Evolutionary conservation across 306 rosid genomes (phyloP).

Genomic region (Medicago ruthenica): DNA sequence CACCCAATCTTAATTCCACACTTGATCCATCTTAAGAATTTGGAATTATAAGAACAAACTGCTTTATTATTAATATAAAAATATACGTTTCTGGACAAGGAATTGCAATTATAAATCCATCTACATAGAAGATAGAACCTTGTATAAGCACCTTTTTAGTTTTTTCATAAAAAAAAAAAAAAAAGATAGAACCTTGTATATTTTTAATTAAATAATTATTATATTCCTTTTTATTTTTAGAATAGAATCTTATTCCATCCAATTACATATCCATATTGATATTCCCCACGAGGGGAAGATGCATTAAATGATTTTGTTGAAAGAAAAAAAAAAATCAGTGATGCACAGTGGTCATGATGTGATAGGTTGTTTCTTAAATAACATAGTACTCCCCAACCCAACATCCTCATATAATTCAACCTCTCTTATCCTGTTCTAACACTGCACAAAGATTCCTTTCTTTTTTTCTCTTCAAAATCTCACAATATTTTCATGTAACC

Average conservation of each 20-base stretch:
- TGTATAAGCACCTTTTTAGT: too few relatives aligned
- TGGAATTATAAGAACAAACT: not conserved
- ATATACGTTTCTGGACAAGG: too few relatives aligned
- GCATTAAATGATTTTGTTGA: conserved; percentile 50
- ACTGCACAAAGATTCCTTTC: conserved; percentile 47
- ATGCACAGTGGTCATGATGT: conserved; percentile 39
- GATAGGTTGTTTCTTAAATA: conserved; percentile 52
- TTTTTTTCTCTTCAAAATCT: conserved; percentile 20
- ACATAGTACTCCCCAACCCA: conserved; percentile 23
- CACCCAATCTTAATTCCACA: not conserved
- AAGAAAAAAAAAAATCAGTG: conserved; percentile 42
- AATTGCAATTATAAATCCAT: not conserved
- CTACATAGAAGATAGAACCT: too few relatives aligned
- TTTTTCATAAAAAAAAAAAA: too few relatives aligned
- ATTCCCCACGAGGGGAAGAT: conserved; percentile 36
- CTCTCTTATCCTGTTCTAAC: conserved; percentile 39
- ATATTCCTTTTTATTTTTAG: not conserved
- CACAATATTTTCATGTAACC: conserved; percentile 27
- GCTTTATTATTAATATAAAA: not conserved
- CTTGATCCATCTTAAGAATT: not conserved
- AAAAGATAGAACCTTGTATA: not conserved
- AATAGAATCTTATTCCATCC: conserved; percentile 16
- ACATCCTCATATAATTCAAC: conserved; percentile 25
- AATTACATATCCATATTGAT: not conserved
- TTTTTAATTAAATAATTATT: not conserved